Percentiles rank a stretch among this genome's conserved stretches.
These are phyloP conservation scores for Neurospora sublineolata DNA, from an alignment of 495 filamentous ascomycete genomes.

Conservation along the genomic window DNA sequence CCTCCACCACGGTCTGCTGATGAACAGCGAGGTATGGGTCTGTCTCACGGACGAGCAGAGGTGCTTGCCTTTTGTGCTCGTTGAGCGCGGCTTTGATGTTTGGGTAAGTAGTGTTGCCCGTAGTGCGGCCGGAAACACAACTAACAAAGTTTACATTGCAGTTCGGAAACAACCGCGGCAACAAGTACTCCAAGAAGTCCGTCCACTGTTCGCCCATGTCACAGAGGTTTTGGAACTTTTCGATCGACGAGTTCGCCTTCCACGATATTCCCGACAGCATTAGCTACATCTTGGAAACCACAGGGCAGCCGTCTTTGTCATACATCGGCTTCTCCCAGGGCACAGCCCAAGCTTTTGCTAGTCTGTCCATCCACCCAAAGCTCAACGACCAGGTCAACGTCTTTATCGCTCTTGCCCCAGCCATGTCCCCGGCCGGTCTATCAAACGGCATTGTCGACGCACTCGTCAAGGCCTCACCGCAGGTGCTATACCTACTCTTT, in stretches of 20 bases:
- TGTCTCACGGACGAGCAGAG: slow-evolving; percentile 78
- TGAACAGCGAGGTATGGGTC: slow-evolving; percentile 99
- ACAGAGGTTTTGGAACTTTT: slow-evolving; percentile 87
- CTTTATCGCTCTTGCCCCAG: slow-evolving; percentile 93
- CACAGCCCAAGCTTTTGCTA: slow-evolving; percentile 91
- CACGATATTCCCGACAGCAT: slow-evolving; percentile 95
- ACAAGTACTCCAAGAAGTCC: slow-evolving; percentile 97
- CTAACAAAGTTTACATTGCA: slow-evolving; percentile 16
- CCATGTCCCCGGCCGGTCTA: slow-evolving; percentile 90
- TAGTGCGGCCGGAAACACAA: not conserved
- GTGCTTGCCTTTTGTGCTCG: slow-evolving; percentile 77
- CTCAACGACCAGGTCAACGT: slow-evolving; percentile 91
- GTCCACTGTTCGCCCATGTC: slow-evolving; percentile 59
- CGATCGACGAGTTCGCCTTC: slow-evolving; percentile 95
- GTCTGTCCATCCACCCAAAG: slow-evolving; percentile 83
- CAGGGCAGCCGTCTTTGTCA: slow-evolving; percentile 70
- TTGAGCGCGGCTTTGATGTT: slow-evolving; percentile 90
- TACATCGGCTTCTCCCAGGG: slow-evolving; percentile 97
- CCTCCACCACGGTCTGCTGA: slow-evolving; percentile 88
- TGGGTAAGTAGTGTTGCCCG: slow-evolving; percentile 49
- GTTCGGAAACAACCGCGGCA: slow-evolving; percentile 93
- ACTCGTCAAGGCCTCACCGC: slow-evolving; percentile 84
- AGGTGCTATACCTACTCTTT: slow-evolving; percentile 87
- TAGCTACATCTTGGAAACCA: slow-evolving; percentile 77
- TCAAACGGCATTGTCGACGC: slow-evolving; percentile 81